Percentiles rank a stretch among this genome's conserved stretches.
Evolutionary conservation across 106 monocot species (phyloP).

Genomic region (Dactylorhiza incarnata): DNA sequence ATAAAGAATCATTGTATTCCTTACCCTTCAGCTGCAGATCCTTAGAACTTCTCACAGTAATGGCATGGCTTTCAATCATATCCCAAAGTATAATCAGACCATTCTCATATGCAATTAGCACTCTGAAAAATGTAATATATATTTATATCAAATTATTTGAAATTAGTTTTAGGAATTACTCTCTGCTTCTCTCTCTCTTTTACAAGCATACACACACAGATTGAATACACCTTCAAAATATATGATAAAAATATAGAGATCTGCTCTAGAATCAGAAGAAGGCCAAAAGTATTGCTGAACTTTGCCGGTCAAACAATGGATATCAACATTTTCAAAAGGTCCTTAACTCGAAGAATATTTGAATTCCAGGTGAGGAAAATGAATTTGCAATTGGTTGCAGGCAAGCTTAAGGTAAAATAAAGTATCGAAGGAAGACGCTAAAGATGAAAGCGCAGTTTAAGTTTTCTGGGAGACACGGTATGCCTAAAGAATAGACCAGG

Average conservation of each 20-base stretch:
- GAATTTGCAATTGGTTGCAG: neutral
- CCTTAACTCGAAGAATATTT: neutral
- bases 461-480: neutral
- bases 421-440: neutral
- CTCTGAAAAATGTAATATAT: conserved; percentile 31
- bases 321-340: neutral
- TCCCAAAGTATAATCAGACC: conserved; percentile 91
- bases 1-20: conserved; percentile 18
- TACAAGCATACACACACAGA: neutral
- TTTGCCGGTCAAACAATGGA: neutral
- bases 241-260: neutral
- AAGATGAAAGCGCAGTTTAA: neutral
- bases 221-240: neutral
- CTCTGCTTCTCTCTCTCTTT: no score
- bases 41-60: conserved; percentile 49
- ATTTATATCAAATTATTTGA: neutral
- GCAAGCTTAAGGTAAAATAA: neutral
- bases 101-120: conserved; percentile 85
- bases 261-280: neutral
- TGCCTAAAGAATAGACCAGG: neutral
- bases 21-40: conserved; percentile 56
- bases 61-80: conserved; percentile 36
- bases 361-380: neutral
- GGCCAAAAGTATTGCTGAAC: neutral
- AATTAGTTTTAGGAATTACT: neutral